phyloP scores from a whole-genome alignment of 2,329 filamentous ascomycete species.

The Lanzia echinophila region DNA sequence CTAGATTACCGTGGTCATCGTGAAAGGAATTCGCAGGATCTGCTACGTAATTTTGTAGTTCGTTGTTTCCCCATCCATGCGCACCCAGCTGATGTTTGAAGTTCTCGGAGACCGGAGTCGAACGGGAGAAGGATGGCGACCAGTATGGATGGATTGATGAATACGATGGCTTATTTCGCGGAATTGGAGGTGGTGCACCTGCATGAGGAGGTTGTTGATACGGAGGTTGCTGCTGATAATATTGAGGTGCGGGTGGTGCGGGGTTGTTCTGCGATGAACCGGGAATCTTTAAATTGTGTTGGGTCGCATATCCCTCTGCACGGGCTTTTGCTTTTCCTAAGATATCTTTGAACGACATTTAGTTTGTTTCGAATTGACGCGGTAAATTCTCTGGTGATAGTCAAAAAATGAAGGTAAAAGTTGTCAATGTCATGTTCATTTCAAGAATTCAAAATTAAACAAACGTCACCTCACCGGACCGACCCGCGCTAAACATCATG shows the following conservation, averaged over 20 bases:
- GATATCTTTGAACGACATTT: constrained; percentile 20
- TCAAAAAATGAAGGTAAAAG: background rate
- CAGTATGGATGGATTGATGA: constrained; percentile 37
- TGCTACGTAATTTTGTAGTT: constrained; percentile 51
- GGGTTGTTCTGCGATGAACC: constrained; percentile 5
- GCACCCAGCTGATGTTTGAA: constrained; percentile 50
- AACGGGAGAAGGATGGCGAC: constrained; percentile 43
- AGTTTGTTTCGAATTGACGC: background rate
- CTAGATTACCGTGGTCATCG: constrained; percentile 43
- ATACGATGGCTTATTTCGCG: constrained; percentile 8
- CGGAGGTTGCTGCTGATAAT: background rate
- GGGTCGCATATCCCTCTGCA: constrained; percentile 16
- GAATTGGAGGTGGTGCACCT: constrained; percentile 6
- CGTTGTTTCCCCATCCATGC: constrained; percentile 57
- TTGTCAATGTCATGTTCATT: too few relatives aligned
- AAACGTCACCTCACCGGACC: too few relatives aligned
- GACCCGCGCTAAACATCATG: too few relatives aligned
- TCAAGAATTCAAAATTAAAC: too few relatives aligned
- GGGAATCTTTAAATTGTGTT: constrained; percentile 11
- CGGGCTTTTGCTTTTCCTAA: constrained; percentile 22
- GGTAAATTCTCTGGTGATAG: background rate
- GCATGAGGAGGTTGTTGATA: background rate
- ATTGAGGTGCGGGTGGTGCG: constrained; percentile 4
- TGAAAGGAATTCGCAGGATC: constrained; percentile 46
- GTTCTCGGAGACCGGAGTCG: constrained; percentile 40